These are phyloP conservation scores for Astrothelium macrocarpum DNA, from an alignment of 495 filamentous ascomycete genomes.

Conservation along the genomic window DNA sequence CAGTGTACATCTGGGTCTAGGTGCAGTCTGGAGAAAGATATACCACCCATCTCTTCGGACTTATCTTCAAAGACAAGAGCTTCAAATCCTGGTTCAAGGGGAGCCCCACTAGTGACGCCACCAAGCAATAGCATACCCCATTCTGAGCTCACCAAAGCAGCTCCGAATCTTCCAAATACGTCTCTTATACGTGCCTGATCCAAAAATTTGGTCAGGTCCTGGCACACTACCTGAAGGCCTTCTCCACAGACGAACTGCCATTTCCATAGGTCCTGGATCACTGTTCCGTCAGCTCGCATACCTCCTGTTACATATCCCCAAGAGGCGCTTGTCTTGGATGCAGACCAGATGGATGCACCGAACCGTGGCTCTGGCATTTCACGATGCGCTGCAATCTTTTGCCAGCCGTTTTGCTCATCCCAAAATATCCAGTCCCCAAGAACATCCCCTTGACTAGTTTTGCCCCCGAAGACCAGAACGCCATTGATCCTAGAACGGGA, in stretches of 20 bases:
- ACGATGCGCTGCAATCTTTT: slow-evolving; percentile 33
- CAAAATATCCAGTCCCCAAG: slow-evolving; percentile 59
- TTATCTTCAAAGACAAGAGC: slow-evolving; percentile 20
- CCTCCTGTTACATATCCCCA: slow-evolving; percentile 60
- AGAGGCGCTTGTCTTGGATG: slow-evolving; percentile 17
- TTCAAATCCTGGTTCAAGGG: slow-evolving; percentile 23
- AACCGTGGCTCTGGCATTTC: slow-evolving; percentile 45
- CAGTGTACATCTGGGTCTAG: slow-evolving; percentile 3
- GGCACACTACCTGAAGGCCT: slow-evolving; percentile 8
- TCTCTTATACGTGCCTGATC: slow-evolving; percentile 4
- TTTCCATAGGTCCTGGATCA: slow-evolving; percentile 48
- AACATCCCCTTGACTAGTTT: slow-evolving; percentile 44
- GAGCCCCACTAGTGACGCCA: slow-evolving; percentile 32
- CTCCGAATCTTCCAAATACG: slow-evolving; percentile 35
- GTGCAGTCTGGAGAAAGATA: not conserved
- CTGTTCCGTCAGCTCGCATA: slow-evolving; percentile 47
- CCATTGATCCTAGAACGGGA: slow-evolving; percentile 10
- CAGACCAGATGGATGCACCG: slow-evolving; percentile 45
- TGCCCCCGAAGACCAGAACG: slow-evolving; percentile 64
- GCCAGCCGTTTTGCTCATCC: slow-evolving; percentile 46
- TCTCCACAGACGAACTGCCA: slow-evolving; percentile 35
- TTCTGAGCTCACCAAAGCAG: slow-evolving; percentile 34
- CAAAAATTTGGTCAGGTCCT: slow-evolving; percentile 13
- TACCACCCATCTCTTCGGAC: not conserved
- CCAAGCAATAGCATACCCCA: slow-evolving; percentile 42